Evolutionary conservation across 352 stramenopile genomes (phyloP), one percentile per base, ranked within the genome.

Genomic region (Poterioochromonas sp.): DNA sequence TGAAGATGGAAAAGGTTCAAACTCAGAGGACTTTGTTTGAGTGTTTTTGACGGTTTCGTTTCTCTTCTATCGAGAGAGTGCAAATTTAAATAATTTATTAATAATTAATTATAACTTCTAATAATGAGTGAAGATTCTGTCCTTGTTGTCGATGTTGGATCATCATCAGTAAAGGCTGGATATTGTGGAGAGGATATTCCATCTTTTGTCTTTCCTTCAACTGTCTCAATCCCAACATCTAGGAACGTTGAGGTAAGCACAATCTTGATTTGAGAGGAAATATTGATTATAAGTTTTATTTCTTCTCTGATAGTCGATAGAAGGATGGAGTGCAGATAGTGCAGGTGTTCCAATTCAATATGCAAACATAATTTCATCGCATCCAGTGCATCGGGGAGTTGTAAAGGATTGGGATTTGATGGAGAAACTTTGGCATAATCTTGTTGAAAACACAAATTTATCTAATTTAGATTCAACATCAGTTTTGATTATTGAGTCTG

Each of bases 81-180:
- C 12, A 8, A 34, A 32, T 62, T 12, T 34, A 62, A 32, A 62
- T 22, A 34, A 2, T 62, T 12, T 32, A 62, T 62, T 62, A 62
- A 32, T 5, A 8, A 34, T 32, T 40, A 22, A 40, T 29, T 71
- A 29, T 44, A 8, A 71, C 32, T 47, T 12, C 39, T 8, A 40
- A 43, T 3, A 15, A 54, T 58, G 65, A 11, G 0, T 35, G 65
- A 74, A n/a, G 37, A 54, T 29, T 35, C 37, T 37, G 43, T 74
- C 11, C 32, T 94, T 77, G 88, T 94, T 81, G 78, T 94, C 49
- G 90, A 94, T 84, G 91, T 92, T 60, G 90, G 90, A 53, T 93
- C 88, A 29, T 88, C 88, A 11, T 84, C 83, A 29, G 76, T 91
- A 34, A 95, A 95, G 80, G 87, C 86, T 5, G 90, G 90, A 0